Evolutionary conservation across 2,329 filamentous ascomycete genomes (phyloP), one percentile per base, ranked within the genome.

Genomic region (Coniochaeta sp.): DNA sequence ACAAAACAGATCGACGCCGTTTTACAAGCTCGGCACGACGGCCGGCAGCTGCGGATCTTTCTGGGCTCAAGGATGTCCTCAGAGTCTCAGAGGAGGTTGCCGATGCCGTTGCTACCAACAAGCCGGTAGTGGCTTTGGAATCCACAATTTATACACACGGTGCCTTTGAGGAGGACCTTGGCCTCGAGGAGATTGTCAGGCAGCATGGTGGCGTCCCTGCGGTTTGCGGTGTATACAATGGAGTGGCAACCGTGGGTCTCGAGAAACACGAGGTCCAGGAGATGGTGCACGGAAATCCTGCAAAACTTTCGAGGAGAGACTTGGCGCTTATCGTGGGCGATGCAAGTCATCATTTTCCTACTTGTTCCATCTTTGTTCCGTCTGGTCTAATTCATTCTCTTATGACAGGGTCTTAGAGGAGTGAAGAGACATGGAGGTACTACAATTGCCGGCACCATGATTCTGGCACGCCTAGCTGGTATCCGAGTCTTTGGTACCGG

Each of bases 111-210:
- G 79, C 84, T 47, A 83, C 85, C 14, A 86, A 87, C 60, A 87
- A 86, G 68, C 93, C 95, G 0, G 88, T 99, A 4, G 93, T 99
- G 12, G 95, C 93, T 17, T 81, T 99, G 5, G 95, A 99, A 74
- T 92, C 91, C 1, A 96, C 95, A 5, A 98, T 99, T 67, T 98
- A 99, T 74, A 99, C 95, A 1, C 95, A 99, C 75, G 93, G 92
- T 44, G 87, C 89, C 24, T 80, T 99, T 16, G 90, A 91, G n/a
- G 83, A 86, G 36, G 80, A 82, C 54, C 76, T 85, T 22, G 82
- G 88, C 55, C 84, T 98, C 62, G 91, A 97, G 70, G 86, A 87
- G 14, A 81, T 96, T 44, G 89, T 98, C 57, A 89, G 95, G 54
- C 79, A 81, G 44, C 84, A 92, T 73, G 95, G 95, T 43, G 91